phyloP scores from a whole-genome alignment of 164 flowering plant species.

The Dillenia suffruticosa region DNA sequence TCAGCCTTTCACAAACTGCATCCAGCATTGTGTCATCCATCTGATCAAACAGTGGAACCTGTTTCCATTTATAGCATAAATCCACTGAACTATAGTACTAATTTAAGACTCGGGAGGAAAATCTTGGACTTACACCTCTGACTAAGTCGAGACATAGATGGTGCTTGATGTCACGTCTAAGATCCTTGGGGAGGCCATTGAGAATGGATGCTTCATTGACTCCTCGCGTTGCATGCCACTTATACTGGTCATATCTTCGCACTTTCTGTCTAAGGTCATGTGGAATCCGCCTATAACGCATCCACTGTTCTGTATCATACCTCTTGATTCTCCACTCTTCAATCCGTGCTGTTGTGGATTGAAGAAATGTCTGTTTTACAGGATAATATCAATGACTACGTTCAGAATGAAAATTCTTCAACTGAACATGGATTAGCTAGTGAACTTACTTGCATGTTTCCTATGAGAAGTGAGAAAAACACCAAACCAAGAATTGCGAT shows the following conservation, averaged over 20 bases:
- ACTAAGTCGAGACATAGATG: conserved; percentile 57
- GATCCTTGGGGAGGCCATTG: conserved; percentile 41
- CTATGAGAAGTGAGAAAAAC: conserved; percentile 46
- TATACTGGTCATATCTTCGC: conserved; percentile 36
- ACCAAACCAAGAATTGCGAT: conserved; percentile 41
- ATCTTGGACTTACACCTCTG: conserved; percentile 28
- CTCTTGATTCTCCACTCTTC: conserved; percentile 51
- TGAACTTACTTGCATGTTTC: conserved; percentile 52
- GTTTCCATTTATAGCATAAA: neutral
- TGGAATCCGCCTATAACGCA: conserved; percentile 56
- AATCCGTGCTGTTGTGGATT: conserved; percentile 37
- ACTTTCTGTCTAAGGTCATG: conserved; percentile 32
- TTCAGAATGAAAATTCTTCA: neutral
- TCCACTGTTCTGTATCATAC: conserved; percentile 56
- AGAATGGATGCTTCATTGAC: conserved; percentile 54
- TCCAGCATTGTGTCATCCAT: conserved; percentile 53
- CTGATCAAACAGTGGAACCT: conserved; percentile 53
- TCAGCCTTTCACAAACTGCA: conserved; percentile 52
- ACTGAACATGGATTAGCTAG: neutral
- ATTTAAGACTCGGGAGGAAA: neutral
- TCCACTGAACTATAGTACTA: neutral
- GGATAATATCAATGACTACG: neutral
- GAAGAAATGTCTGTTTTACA: conserved; percentile 40
- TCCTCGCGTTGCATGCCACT: conserved; percentile 52
- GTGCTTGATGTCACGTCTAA: conserved; percentile 51